Evolutionary conservation across 352 stramenopile genomes (phyloP).

Genomic region (Thraustotheca clavata): DNA sequence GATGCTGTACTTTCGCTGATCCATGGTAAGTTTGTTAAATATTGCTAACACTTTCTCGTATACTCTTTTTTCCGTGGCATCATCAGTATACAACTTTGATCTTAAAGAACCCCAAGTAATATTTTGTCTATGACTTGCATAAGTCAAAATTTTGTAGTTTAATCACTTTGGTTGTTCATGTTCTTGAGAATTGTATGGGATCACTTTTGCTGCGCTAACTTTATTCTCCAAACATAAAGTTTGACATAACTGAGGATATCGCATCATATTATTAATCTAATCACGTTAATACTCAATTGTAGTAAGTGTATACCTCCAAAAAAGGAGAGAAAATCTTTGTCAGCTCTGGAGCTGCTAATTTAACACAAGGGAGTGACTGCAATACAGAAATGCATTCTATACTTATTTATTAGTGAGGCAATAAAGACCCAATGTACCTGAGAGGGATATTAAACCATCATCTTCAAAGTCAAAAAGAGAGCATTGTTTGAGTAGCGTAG

Average conservation of each 20-base stretch:
- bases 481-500: not conserved
- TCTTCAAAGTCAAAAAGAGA: constrained; percentile 2
- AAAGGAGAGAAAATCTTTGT: not conserved
- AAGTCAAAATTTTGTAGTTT: too few species aligned
- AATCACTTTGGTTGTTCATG: too few species aligned
- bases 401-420: too few species aligned
- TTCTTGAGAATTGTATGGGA: too few species aligned
- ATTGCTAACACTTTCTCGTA: not conserved
- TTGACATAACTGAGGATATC: too few species aligned
- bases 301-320: too few species aligned
- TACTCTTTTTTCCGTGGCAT: not conserved
- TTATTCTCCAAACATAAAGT: too few species aligned
- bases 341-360: not conserved
- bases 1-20: not conserved
- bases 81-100: not conserved
- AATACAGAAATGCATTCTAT: not conserved
- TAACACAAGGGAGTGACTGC: not conserved
- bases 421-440: not conserved
- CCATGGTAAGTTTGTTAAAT: not conserved
- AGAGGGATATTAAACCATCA: not conserved
- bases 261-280: too few species aligned
- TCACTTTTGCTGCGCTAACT: too few species aligned
- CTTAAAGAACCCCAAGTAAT: not conserved
- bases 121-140: not conserved
- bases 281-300: too few species aligned